phyloP scores from a whole-genome alignment of 2,329 filamentous ascomycete species.

The Ophiostoma quercus region DNA sequence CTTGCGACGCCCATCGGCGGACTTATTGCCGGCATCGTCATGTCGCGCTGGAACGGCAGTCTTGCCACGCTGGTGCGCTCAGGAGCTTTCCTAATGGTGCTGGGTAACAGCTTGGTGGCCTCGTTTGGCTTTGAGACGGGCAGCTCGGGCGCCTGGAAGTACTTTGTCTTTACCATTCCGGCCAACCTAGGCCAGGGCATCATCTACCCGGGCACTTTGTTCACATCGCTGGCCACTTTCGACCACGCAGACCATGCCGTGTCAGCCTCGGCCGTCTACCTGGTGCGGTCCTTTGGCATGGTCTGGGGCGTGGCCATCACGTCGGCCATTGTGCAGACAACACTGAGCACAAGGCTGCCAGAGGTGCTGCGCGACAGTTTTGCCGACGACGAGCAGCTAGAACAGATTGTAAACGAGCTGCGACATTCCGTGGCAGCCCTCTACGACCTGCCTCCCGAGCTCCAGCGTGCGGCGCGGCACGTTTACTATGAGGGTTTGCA shows the following conservation, averaged over 20 bases:
- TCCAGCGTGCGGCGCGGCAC: conserved; percentile 51
- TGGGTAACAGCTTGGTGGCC: background rate
- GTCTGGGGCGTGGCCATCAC: conserved; percentile 61
- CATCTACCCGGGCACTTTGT: conserved; percentile 51
- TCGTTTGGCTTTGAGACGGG: background rate
- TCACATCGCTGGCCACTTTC: conserved; percentile 58
- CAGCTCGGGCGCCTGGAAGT: background rate
- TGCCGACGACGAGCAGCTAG: conserved; percentile 51
- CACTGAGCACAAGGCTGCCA: conserved; percentile 50
- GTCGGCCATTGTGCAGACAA: conserved; percentile 59
- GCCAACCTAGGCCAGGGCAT: background rate
- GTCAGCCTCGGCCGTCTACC: conserved; percentile 43
- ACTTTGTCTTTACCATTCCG: background rate
- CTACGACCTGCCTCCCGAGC: conserved; percentile 48
- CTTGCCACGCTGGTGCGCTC: background rate
- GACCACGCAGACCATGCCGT: conserved; percentile 43
- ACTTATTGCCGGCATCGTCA: background rate
- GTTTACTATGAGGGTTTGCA: conserved; percentile 57
- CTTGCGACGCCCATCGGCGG: background rate
- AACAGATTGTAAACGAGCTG: background rate
- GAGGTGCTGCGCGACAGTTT: conserved; percentile 48
- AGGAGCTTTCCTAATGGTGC: background rate
- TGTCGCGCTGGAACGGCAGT: background rate
- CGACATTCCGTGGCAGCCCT: conserved; percentile 56
- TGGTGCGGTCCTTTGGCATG: conserved; percentile 57